A percentile compares a stretch with the other conserved stretches of the same genome.
Evolutionary conservation across 2,329 filamentous ascomycete species (phyloP).

Genomic region (Beauveria varroae): DNA sequence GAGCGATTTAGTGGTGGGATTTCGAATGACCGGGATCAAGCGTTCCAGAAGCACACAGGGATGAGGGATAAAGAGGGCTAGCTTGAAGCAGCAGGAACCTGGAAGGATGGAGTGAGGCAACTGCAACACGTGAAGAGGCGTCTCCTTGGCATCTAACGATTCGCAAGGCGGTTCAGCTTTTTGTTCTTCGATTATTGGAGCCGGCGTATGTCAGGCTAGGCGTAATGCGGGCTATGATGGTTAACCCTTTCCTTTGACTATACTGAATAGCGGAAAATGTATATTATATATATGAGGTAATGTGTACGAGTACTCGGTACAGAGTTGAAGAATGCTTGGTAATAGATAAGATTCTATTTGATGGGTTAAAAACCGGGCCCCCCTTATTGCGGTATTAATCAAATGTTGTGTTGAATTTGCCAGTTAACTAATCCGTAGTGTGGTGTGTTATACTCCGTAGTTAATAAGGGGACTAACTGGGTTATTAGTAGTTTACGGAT

Average conservation of each 20-base stretch:
- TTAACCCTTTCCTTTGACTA: too few species aligned
- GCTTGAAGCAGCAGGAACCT: conserved; percentile 3
- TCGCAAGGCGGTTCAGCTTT: not conserved
- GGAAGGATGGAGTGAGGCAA: not conserved
- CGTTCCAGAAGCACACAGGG: conserved; percentile 2
- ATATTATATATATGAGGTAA: too few species aligned
- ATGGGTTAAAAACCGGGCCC: not conserved
- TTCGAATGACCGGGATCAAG: not conserved
- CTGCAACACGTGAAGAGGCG: not conserved
- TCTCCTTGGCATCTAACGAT: not conserved
- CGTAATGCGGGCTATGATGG: too few species aligned
- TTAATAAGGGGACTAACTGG: too few species aligned
- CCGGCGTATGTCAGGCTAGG: too few species aligned
- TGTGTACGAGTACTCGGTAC: too few species aligned
- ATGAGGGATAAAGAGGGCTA: not conserved
- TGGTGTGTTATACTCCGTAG: not conserved
- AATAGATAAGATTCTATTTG: conserved; percentile 2
- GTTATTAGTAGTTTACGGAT: too few species aligned
- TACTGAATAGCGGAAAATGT: too few species aligned
- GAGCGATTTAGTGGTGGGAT: not conserved
- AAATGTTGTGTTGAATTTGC: too few species aligned
- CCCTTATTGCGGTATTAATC: not conserved
- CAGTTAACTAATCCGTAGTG: too few species aligned
- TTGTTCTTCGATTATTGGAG: not conserved
- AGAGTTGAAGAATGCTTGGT: not conserved